Evolutionary conservation across 768 basidiomycete species (phyloP), one percentile per base, ranked within the genome.

Genomic region (Mycena vulgaris): DNA sequence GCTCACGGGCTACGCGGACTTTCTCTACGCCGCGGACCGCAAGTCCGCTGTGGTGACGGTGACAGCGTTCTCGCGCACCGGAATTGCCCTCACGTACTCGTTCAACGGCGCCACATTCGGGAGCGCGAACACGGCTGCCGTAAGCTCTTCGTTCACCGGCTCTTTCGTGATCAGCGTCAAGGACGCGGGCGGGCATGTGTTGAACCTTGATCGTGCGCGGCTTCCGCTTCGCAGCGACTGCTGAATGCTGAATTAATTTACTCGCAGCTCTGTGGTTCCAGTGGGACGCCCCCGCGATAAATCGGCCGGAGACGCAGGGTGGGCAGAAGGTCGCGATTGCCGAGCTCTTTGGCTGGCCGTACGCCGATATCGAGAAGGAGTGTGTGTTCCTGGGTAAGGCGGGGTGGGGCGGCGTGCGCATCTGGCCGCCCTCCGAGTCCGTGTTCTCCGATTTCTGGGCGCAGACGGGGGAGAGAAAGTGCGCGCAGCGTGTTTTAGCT

Each of bases 391-490:
- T 65, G 0, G 53, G 63, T 10, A 65, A 65, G 31, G 63, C 63
- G 21, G 63, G 63, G 2, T 65, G 63, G 63, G 63, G 63, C 31
- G 63, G 63, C 53, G 63, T 65, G 40, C 63, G 63, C 33, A 65
- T 65, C 63, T 65, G 63, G 63, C 63, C 63, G 17, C 63, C 53
- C 8, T 47, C 63, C 63, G 63, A 65, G 51, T 14, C 63, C 27
- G 63, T 65, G 53, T 65, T 65, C 23, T 65, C 63, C 11, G 63
- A 65, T 33, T 65, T 56, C 53, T 65, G 63, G 63, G 63, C 53
- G 19, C 63, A 65, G 23, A 45, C n/a, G 31, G 53, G 53, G 21
- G 63, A 55, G 27, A 40, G 53, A 14, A 65, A 65, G 63, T 56
- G 37, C 35, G 62, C 35, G 17, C 25, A 6, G 5, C 23, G 21